Evolutionary conservation across 2,329 filamentous ascomycete genomes (phyloP).

Genomic region (Fusarium sp.): DNA sequence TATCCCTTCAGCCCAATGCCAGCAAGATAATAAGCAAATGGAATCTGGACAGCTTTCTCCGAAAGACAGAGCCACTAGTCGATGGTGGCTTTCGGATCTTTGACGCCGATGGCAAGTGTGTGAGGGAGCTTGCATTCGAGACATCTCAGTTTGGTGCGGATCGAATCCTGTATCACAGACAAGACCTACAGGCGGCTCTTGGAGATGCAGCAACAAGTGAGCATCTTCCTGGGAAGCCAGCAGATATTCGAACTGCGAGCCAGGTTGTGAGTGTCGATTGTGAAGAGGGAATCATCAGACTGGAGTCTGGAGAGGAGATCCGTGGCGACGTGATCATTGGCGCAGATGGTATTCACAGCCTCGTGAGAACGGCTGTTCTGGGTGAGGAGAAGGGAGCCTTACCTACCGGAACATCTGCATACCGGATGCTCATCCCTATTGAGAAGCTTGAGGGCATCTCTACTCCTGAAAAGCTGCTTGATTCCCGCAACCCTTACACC

Average conservation of each 20-base stretch:
- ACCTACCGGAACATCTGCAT: slow-evolving; percentile 37
- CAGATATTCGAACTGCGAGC: slow-evolving; percentile 25
- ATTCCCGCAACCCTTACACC: slow-evolving; percentile 21
- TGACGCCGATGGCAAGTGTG: slow-evolving; percentile 23
- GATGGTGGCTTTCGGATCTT: slow-evolving; percentile 38
- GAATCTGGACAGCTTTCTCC: slow-evolving; percentile 28
- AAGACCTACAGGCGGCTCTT: slow-evolving; percentile 34
- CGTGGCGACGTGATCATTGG: slow-evolving; percentile 35
- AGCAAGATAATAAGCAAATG: slow-evolving; percentile 37
- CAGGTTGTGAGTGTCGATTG: slow-evolving; percentile 31
- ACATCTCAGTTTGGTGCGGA: slow-evolving; percentile 37
- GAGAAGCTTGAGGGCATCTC: slow-evolving; percentile 22
- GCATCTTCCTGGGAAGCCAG: slow-evolving; percentile 18
- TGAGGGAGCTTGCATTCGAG: slow-evolving; percentile 30
- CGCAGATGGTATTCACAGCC: slow-evolving; percentile 40
- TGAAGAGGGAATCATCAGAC: slow-evolving; percentile 27
- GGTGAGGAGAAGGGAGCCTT: slow-evolving; percentile 23
- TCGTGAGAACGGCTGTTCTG: slow-evolving; percentile 32
- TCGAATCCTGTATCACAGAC: slow-evolving; percentile 36
- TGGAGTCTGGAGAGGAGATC: slow-evolving; percentile 28
- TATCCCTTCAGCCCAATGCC: slow-evolving; percentile 38
- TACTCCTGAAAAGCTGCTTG: slow-evolving; percentile 18
- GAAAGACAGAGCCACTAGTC: slow-evolving; percentile 28
- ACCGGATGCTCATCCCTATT: slow-evolving; percentile 36
- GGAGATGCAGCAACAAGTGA: slow-evolving; percentile 25